Percentiles rank a stretch among this genome's conserved stretches.
These are phyloP conservation scores for Aspergillus novofumigatus DNA, from an alignment of 2,329 filamentous ascomycete genomes.

Conservation along the genomic window DNA sequence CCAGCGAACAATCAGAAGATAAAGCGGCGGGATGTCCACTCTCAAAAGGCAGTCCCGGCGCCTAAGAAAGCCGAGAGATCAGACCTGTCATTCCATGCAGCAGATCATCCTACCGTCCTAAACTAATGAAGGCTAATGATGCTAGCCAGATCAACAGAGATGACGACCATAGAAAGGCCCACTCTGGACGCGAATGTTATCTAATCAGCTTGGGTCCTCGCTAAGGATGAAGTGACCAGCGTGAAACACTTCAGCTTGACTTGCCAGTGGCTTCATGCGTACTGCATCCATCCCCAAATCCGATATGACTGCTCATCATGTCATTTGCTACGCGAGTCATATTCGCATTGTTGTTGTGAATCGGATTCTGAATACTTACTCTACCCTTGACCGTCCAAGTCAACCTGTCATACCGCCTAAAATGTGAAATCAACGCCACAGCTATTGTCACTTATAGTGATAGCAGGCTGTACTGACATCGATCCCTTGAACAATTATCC, in stretches of 20 bases:
- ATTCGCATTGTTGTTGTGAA: neutral
- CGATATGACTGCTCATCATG: neutral
- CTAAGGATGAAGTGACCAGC: neutral
- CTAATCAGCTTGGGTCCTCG: neutral
- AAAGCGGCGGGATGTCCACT: neutral
- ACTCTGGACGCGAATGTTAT: constrained; percentile 2
- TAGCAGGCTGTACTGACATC: neutral
- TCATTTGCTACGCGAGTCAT: neutral
- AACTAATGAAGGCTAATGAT: constrained; percentile 14
- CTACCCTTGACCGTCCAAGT: neutral
- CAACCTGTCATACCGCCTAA: neutral
- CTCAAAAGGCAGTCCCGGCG: neutral
- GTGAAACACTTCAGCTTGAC: too few species aligned
- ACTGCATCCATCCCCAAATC: neutral
- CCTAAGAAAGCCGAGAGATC: constrained; percentile 7
- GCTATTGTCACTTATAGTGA: neutral
- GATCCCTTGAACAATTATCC: neutral
- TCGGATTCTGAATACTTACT: neutral
- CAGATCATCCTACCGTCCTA: constrained; percentile 11
- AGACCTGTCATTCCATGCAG: constrained; percentile 17
- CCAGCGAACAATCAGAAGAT: constrained; percentile 7
- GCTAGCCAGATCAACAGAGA: constrained; percentile 11
- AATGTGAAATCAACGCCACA: neutral
- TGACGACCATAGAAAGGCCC: constrained; percentile 1
- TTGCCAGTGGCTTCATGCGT: neutral